Evolutionary conservation across 345 rosid genomes (phyloP).

Genomic region (Citrus maxima): DNA sequence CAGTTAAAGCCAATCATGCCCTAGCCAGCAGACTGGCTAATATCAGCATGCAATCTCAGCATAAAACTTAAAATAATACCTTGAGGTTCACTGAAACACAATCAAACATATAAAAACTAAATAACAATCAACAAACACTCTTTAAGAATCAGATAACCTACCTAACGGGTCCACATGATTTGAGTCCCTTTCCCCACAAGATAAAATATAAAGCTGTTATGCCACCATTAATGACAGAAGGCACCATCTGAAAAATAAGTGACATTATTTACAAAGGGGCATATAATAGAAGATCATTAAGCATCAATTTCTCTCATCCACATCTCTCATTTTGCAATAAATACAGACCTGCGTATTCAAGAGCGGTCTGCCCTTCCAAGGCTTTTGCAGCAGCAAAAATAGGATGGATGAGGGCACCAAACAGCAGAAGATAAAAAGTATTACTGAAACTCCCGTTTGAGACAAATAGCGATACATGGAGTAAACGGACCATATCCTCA

Average conservation of each 20-base stretch:
- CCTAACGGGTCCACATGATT: slow-evolving; percentile 95
- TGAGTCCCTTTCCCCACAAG: slow-evolving; percentile 93
- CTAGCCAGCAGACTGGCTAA: neutral
- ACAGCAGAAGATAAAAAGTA: slow-evolving; percentile 84
- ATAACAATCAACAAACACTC: neutral
- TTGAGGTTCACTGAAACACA: neutral
- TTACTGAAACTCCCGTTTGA: slow-evolving; percentile 82
- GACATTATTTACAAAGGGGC: slow-evolving; percentile 9
- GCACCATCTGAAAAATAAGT: slow-evolving; percentile 66
- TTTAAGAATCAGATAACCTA: slow-evolving; percentile 29
- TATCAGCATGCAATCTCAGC: neutral
- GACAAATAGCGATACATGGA: slow-evolving; percentile 75
- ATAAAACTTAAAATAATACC: neutral
- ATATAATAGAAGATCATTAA: slow-evolving; percentile 6
- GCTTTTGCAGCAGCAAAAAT: slow-evolving; percentile 78
- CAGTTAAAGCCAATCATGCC: neutral
- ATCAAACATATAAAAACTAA: neutral
- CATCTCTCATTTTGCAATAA: neutral
- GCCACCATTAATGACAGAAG: slow-evolving; percentile 86
- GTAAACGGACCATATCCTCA: slow-evolving; percentile 96
- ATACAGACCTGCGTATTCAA: slow-evolving; percentile 75
- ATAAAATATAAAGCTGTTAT: slow-evolving; percentile 90
- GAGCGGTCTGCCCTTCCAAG: slow-evolving; percentile 97
- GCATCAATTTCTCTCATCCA: slow-evolving; percentile 8
- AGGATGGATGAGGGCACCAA: slow-evolving; percentile 70